Percentiles rank a stretch among this genome's conserved stretches.
Evolutionary conservation across 768 basidiomycete species (phyloP).

Genomic region (Trametes cingulata): DNA sequence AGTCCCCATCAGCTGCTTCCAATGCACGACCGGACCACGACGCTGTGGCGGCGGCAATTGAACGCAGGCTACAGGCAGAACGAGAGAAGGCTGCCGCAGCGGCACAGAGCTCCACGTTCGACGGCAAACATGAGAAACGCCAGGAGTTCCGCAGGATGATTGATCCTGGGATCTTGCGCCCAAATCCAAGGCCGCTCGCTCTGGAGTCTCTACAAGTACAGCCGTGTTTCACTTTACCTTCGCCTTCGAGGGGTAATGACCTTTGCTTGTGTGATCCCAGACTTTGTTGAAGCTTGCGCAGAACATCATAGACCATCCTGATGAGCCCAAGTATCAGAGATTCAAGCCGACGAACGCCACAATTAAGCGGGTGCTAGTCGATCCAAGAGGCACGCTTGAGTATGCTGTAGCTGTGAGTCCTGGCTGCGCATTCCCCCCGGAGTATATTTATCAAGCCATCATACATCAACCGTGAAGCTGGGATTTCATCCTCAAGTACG

Average conservation of each 20-base stretch:
- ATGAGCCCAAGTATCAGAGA: slow-evolving; percentile 67
- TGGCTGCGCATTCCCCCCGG: neutral
- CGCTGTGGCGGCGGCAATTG: slow-evolving; percentile 32
- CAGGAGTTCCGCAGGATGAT: slow-evolving; percentile 75
- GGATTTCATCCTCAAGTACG: slow-evolving; percentile 72
- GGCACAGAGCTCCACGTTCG: slow-evolving; percentile 26
- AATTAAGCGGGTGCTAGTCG: slow-evolving; percentile 67
- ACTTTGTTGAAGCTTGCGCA: slow-evolving; percentile 68
- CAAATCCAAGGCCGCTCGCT: slow-evolving; percentile 63
- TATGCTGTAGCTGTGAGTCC: slow-evolving; percentile 72
- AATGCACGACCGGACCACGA: slow-evolving; percentile 24
- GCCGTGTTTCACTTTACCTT: neutral
- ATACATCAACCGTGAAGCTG: slow-evolving; percentile 43
- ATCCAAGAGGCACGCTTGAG: slow-evolving; percentile 73
- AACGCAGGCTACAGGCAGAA: slow-evolving; percentile 28
- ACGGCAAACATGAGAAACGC: slow-evolving; percentile 61
- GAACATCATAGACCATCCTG: slow-evolving; percentile 72
- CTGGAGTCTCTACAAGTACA: slow-evolving; percentile 64
- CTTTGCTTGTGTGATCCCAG: slow-evolving; percentile 37
- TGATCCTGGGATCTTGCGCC: slow-evolving; percentile 76
- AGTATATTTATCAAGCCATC: neutral
- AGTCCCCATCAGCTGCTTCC: neutral
- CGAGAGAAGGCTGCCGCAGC: slow-evolving; percentile 20
- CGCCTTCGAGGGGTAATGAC: slow-evolving; percentile 1
- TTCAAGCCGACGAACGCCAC: slow-evolving; percentile 76